phyloP scores from a whole-genome alignment of 352 stramenopile species.

The Globisporangium heterothallicum region DNA sequence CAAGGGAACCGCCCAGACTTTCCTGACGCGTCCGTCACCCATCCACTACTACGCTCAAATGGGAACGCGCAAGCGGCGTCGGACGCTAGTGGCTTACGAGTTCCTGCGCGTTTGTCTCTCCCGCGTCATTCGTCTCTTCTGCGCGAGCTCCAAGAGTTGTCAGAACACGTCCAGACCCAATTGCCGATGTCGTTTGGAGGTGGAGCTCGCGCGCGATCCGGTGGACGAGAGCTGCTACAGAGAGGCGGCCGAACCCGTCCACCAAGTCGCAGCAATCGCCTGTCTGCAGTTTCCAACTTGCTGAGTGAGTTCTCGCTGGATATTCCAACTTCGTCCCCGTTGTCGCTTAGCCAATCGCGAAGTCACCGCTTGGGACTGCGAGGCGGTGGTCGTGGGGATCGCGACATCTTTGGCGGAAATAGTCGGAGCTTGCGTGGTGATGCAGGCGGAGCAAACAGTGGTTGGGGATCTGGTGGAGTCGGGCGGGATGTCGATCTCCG shows the following conservation, averaged over 20 bases:
- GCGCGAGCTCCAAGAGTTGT: constrained; percentile 68
- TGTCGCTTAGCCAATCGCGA: constrained; percentile 23
- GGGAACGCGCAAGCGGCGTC: constrained; percentile 3
- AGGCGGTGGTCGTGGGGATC: constrained; percentile 40
- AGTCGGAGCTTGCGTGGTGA: constrained; percentile 33
- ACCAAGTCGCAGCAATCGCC: constrained; percentile 51
- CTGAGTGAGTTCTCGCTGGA: constrained; percentile 82
- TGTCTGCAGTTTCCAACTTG: constrained; percentile 70
- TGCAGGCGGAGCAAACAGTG: constrained; percentile 15
- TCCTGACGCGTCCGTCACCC: constrained; percentile 9
- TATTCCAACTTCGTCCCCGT: constrained; percentile 46
- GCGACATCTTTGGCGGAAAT: constrained; percentile 41
- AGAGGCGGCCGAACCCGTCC: constrained; percentile 42
- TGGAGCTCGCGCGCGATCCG: constrained; percentile 15
- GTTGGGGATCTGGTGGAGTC: constrained; percentile 27
- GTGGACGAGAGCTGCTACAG: constrained; percentile 39
- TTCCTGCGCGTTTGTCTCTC: constrained; percentile 38
- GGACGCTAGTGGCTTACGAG: constrained; percentile 17
- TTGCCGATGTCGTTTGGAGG: constrained; percentile 29
- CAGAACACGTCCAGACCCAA: constrained; percentile 72
- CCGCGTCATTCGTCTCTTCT: constrained; percentile 68
- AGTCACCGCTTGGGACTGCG: constrained; percentile 29
- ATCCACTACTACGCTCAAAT: constrained; percentile 38
- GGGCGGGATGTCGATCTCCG: constrained; percentile 51
- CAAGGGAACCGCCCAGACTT: constrained; percentile 13